These are phyloP conservation scores for Onygena corvina DNA, from an alignment of 2,329 filamentous ascomycete genomes.

Conservation along the genomic window DNA sequence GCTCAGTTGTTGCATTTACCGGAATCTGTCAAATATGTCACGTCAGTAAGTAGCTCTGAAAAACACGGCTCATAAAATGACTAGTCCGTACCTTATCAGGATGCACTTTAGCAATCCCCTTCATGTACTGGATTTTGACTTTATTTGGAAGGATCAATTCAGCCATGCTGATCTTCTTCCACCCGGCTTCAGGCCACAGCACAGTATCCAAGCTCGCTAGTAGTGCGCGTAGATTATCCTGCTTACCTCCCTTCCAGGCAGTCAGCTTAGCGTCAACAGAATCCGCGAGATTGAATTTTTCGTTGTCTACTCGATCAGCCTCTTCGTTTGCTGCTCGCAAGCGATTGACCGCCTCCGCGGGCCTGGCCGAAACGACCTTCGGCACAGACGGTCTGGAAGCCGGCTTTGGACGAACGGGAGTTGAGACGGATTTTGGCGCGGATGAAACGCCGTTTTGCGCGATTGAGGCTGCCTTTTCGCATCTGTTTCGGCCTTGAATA, in stretches of 20 bases:
- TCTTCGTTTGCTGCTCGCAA: conserved; percentile 74
- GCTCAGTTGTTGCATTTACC: conserved; percentile 52
- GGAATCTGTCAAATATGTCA: conserved; percentile 39
- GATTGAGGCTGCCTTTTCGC: conserved; percentile 74
- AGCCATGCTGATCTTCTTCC: conserved; percentile 93
- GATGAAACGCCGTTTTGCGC: conserved; percentile 40
- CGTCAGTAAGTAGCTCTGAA: not conserved
- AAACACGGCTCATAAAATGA: not conserved
- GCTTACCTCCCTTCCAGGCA: conserved; percentile 79
- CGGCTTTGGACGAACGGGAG: conserved; percentile 22
- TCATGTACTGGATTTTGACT: conserved; percentile 98
- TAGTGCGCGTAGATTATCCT: conserved; percentile 80
- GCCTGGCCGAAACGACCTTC: conserved; percentile 27
- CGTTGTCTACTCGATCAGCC: conserved; percentile 75
- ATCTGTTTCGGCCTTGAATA: conserved; percentile 74
- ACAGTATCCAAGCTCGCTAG: conserved; percentile 78
- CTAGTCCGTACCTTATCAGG: conserved; percentile 75
- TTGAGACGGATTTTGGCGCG: conserved; percentile 21
- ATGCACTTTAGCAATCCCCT: conserved; percentile 96
- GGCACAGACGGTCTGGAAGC: conserved; percentile 33
- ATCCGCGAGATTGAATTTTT: conserved; percentile 81
- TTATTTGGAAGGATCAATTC: conserved; percentile 86
- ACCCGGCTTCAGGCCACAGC: conserved; percentile 81
- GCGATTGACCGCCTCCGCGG: conserved; percentile 66
- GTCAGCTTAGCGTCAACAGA: conserved; percentile 67